Conservation (phyloP, 306 rosid genomes). For the Malus sylvestris region DNA sequence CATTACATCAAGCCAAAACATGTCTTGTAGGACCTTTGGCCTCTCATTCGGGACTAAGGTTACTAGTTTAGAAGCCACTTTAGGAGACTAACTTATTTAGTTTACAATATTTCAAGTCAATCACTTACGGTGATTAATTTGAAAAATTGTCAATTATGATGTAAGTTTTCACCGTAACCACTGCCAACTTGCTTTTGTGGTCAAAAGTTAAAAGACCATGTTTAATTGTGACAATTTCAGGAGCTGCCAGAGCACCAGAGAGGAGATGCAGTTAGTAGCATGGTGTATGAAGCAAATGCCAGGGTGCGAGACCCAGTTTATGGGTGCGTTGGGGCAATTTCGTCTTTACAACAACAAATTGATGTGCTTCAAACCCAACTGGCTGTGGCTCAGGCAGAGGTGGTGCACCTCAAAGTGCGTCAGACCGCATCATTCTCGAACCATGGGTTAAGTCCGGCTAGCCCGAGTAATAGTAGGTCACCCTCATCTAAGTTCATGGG, state of each 20-base stretch:
- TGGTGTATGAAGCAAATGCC: slow-evolving; percentile 88
- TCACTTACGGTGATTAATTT: background rate
- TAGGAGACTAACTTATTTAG: background rate
- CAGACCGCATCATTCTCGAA: slow-evolving; percentile 36
- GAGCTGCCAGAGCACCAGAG: slow-evolving; percentile 68
- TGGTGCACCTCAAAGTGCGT: slow-evolving; percentile 58
- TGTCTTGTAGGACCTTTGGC: background rate
- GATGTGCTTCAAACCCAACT: slow-evolving; percentile 65
- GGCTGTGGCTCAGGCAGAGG: slow-evolving; percentile 88
- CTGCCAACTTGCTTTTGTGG: background rate
- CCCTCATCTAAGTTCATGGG: slow-evolving; percentile 49
- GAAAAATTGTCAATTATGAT: background rate
- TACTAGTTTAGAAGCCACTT: background rate
- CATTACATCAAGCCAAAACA: background rate
- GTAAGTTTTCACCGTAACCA: background rate
- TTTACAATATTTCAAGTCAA: background rate
- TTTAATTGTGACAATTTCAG: slow-evolving; percentile 23
- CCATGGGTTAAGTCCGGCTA: slow-evolving; percentile 41
- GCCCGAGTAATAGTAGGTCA: slow-evolving; percentile 54
- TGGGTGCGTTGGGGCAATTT: slow-evolving; percentile 83
- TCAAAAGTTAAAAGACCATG: background rate
- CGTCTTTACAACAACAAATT: slow-evolving; percentile 70
- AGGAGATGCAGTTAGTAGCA: slow-evolving; percentile 85
- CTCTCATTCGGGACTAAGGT: background rate
- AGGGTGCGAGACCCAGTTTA: slow-evolving; percentile 83